Conservation (phyloP, 2,329 filamentous ascomycete genomes). For the Diaporthe sp. region DNA sequence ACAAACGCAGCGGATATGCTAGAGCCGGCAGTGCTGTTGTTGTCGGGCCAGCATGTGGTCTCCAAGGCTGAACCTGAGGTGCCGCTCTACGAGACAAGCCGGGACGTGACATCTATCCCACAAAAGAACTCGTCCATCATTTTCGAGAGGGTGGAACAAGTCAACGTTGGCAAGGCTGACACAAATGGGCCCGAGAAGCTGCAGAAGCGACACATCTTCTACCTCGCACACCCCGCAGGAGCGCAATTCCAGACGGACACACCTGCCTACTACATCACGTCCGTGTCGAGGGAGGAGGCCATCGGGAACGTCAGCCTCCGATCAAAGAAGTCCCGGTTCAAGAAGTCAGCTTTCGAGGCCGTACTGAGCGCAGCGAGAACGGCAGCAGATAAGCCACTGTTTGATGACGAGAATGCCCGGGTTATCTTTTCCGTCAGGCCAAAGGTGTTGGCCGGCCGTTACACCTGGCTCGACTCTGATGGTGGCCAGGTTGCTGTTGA, state of each 20-base stretch:
- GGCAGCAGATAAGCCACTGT: not conserved
- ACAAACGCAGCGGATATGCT: not conserved
- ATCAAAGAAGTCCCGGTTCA: not conserved
- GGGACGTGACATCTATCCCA: not conserved
- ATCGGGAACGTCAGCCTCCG: not conserved
- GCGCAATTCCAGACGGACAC: not conserved
- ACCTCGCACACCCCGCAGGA: not conserved
- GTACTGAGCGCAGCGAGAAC: not conserved
- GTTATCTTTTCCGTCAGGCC: not conserved
- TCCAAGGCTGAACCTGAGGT: not conserved
- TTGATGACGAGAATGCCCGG: not conserved
- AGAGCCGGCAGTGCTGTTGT: not conserved
- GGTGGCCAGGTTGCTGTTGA: not conserved
- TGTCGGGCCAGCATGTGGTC: not conserved
- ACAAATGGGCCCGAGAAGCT: accelerated
- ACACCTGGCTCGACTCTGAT: not conserved
- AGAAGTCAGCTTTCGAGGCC: not conserved
- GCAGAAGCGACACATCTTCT: not conserved
- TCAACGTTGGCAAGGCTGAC: accelerated
- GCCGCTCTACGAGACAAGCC: not conserved
- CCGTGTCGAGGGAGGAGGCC: not conserved
- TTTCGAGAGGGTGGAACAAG: not conserved
- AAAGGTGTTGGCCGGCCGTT: not conserved
- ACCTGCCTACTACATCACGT: not conserved
- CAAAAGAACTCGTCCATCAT: not conserved